These are phyloP conservation scores for Naegleria fowleri DNA, from an alignment of 208 protist species.

Conservation along the genomic window DNA sequence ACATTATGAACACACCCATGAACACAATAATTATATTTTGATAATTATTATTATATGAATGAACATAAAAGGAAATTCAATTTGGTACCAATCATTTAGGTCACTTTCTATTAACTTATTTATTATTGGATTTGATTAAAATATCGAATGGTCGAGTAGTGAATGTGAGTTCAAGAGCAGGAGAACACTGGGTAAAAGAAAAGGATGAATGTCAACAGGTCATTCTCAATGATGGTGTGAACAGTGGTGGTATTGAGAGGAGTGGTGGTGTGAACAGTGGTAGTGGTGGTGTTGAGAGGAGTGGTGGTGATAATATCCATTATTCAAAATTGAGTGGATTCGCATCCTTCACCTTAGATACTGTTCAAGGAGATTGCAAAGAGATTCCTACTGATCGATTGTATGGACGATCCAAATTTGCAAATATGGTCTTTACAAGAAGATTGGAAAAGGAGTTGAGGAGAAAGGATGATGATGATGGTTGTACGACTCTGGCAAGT, in stretches of 20 bases:
- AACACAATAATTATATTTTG: too few relatives aligned
- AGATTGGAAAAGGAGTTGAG: neutral
- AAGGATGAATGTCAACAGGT: too few relatives aligned
- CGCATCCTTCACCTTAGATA: neutral
- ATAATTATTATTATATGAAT: too few relatives aligned
- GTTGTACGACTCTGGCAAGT: neutral
- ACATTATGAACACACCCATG: too few relatives aligned
- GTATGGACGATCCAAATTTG: neutral
- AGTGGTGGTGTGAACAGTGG: too few relatives aligned
- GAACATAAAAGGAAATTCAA: constrained; percentile 24
- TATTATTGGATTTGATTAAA: neutral
- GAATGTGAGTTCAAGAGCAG: neutral
- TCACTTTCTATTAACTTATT: constrained; percentile 17
- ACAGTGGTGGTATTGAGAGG: too few relatives aligned
- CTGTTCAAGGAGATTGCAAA: neutral
- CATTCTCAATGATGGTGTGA: too few relatives aligned
- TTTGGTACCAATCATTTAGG: constrained; percentile 28
- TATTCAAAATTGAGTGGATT: neutral
- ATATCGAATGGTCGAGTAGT: neutral
- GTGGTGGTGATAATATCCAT: neutral
- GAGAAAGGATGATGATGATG: neutral
- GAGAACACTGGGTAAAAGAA: neutral
- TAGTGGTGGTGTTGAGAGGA: too few relatives aligned
- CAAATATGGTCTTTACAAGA: neutral
- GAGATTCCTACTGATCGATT: neutral